Evolutionary conservation across 495 filamentous ascomycete species (phyloP), one percentile per base, ranked within the genome.

Genomic region (Neurospora tetrasperma): DNA sequence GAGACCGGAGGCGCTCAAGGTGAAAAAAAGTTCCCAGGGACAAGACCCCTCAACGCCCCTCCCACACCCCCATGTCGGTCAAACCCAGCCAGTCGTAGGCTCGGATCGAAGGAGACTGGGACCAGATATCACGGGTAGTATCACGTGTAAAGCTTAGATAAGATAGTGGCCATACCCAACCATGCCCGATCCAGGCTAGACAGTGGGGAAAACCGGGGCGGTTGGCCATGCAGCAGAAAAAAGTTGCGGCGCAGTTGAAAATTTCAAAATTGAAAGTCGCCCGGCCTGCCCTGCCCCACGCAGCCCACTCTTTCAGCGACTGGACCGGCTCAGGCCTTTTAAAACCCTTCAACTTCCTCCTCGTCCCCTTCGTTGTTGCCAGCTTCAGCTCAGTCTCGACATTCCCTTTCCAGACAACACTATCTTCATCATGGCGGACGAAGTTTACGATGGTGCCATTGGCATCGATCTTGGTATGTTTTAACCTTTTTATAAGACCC

Each of bases 371-470:
- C 69, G 73, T 74, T 70, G 66, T 72, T 75, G 75, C 77, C 76
- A 75, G 73, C 75, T 74, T 79, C 79, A 76, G 66, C 75, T 71
- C 71, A 71, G 75, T 73, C 72, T 75, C 72, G 74, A 73, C 38
- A 69, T 73, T 69, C 70, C 69, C 40, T 39, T 70, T 69, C 75
- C 69, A 69, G 72, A 42, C 71, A 74, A 70, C 70, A 71, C 74
- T 68, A 72, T 70, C 72, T 62, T 76, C 78, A 77, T 70, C 69
- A 81, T 98, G 94, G 90, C 93, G 82, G 93, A 97, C 85, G 94
- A 97, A 90, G 92, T 95, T 77, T 99, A 97, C 86, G 96, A 98
- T 79, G 96, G 96, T 88, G 96, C 96, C 88, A 94, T 98, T 86
- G 96, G 96, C 89, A 99, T 99, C 85, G 96, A 99, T 90, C 90